Percentiles rank a stretch among this genome's conserved stretches.
phyloP scores from a whole-genome alignment of 768 basidiomycete genomes.

The Collybiopsis confluens region DNA sequence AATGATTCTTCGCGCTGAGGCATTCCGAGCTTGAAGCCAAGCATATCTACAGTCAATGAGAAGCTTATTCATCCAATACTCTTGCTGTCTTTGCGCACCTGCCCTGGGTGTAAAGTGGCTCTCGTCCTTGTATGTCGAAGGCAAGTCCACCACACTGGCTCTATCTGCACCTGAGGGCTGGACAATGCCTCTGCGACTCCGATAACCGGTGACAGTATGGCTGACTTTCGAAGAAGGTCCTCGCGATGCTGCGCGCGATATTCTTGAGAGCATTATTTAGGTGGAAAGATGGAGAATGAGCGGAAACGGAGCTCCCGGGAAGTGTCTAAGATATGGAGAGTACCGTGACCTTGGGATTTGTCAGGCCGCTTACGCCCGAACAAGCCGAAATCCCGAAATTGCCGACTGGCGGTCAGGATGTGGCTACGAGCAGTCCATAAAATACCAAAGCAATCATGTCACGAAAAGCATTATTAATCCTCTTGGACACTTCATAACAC shows the following conservation, averaged over 20 bases:
- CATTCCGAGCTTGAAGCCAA: slow-evolving; percentile 78
- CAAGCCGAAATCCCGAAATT: not conserved
- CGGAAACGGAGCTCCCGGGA: not conserved
- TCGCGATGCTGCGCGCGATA: slow-evolving; percentile 38
- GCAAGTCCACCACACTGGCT: slow-evolving; percentile 79
- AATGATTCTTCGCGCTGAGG: slow-evolving; percentile 54
- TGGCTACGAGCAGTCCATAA: not conserved
- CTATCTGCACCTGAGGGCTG: slow-evolving; percentile 81
- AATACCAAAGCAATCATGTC: too few relatives aligned
- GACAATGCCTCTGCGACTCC: slow-evolving; percentile 57
- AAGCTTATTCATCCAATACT: not conserved
- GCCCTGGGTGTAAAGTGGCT: slow-evolving; percentile 64
- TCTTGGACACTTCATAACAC: too few relatives aligned
- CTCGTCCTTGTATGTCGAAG: slow-evolving; percentile 68
- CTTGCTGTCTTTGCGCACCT: slow-evolving; percentile 36
- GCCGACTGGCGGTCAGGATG: not conserved
- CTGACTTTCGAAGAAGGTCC: slow-evolving; percentile 24
- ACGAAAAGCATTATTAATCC: too few relatives aligned
- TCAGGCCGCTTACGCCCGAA: not conserved
- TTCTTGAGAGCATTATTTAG: slow-evolving; percentile 52
- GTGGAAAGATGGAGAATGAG: not conserved
- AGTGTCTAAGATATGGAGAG: not conserved
- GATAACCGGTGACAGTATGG: slow-evolving; percentile 17
- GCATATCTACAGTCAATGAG: slow-evolving; percentile 56
- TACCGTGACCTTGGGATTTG: not conserved